Base-by-base conservation (phyloP, 257 asterid species). In the Euphrasia confusa region DNA sequence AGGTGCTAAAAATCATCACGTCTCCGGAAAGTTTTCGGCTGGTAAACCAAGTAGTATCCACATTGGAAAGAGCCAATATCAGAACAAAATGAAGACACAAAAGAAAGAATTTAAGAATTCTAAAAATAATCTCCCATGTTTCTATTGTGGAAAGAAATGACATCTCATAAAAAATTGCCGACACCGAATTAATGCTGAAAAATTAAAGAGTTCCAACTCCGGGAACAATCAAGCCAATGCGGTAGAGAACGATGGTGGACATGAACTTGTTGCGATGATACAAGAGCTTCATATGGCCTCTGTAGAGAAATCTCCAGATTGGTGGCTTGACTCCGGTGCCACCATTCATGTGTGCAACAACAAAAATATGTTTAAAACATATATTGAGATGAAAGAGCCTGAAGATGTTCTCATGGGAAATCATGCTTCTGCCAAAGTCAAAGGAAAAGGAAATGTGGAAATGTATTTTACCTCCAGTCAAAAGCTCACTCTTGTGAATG, bases 261-360 rank as follows among this genome's bases (percentile, higher is more conserved):
- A 40, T 40, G 48, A 40, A 40, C 48, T 6, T 27, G 30, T 27
- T 27, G 30, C 30, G 3, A 27, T 27, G 30, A 27, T 27, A 27
- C 30, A 27, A 27, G 48, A 40, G 48, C 13, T 40, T 1, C 48
- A 40, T 40, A 40, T 40, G 48, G 48, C 48, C 6, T 40, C 48
- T 7, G 3, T 40, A 11, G 13, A 6, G 9, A 40, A 40, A 11
- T 40, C 48, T 11, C 1, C 48, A 40, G 48, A 40, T 40, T 40
- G 3, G 48, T 40, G 48, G 48, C 13, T 40, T 7, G 48, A 40
- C 6, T 40, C 48, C 6, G 48, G 48, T 6, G 48, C 48, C 48
- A 24, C 39, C 7, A 28, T 56, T 7, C 61, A 56, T 56, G 37
- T 30, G n/a, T 56, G 61, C 44, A 56, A 56, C 27, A 13, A 56